Evolutionary conservation across 2,329 filamentous ascomycete species (phyloP), one percentile per base, ranked within the genome.

Genomic region (Colletotrichum australisinense): DNA sequence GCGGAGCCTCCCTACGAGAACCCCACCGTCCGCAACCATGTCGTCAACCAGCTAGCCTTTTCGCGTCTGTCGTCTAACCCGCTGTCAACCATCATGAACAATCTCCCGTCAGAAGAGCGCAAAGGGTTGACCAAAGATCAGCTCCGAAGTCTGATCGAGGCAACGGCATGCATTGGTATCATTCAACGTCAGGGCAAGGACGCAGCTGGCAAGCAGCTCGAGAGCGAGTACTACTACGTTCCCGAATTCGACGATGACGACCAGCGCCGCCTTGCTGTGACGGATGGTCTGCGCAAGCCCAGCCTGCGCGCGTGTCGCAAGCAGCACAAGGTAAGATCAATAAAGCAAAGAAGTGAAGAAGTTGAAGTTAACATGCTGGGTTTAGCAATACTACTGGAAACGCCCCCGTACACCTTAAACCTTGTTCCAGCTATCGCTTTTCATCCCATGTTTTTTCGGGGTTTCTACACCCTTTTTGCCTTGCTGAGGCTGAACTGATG

Each of bases 221-320:
- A 99, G 87, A 97, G 94, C 86, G 95, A 99, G 82, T 98, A 97
- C 82, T 98, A 98, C 84, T 99, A 99, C 80, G 88, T 98, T 8
- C 94, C 95, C 0, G 96, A 98, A 82, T 88, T 91, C 79, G 97
- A 99, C 80, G 86, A 88, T 2, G 95, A 98, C 80, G 89, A 92
- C 75, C 90, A 93, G 80, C 90, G 96, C 73, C 91, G 94, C 64
- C 90, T 94, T 67, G 93, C 95, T 26, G 95, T 98, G 16, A 94
- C 95, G 1, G 92, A 95, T 76, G 94, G 94, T 66, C 86, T 98
- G 81, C 90, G 95, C 69, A 98, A 97, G 84, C 96, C 95, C 56
- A 97, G 95, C 78, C 85, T 99, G 79, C 89, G 97, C 76, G 93
- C 92, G 79, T 98, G 97, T 80, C 90, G 97, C 79, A 98, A 98